Base-by-base conservation (phyloP, 176 grass and related monocot genomes). In the Lolium rigidum region DNA sequence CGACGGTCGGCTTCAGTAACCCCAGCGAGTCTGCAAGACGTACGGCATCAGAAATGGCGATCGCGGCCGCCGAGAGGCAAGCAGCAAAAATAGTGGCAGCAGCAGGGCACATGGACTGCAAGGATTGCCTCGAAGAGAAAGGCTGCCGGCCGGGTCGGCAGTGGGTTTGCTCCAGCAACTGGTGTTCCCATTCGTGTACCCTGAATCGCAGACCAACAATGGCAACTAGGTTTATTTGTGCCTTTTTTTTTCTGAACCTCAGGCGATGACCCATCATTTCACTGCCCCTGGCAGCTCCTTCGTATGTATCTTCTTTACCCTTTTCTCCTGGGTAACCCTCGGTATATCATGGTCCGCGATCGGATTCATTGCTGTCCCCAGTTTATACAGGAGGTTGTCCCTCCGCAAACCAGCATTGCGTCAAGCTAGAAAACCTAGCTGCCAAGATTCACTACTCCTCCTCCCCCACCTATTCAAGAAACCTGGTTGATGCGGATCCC, bases 301-400 rank as follows among this genome's bases (percentile, higher is more conserved):
- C 31, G 31, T 35, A 35, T 35, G 31, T 2, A 35, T 35, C 31
- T 35, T 35, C 31, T 35, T 47, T 47, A 47, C 46, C 46, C 46
- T 47, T 9, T 47, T 47, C 46, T 47, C 46, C 7, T 47, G 46
- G 9, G 46, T 47, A 47, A 2, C 46, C 15, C 52, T 17, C 52
- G 15, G 14, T 17, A 4, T 41, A 13, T 13, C 57, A 74, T 55
- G 57, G 69, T 16, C 51, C 61, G 46, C 21, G 38, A 70, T 44
- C 28, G 71, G 35, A 77, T 70, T 60, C 50, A 87, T 82, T 70
- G 24, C 25, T 47, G 21, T 77, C 76, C 70, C 37, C 48, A 22
- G 22, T 50, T 51, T 24, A 22, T n/a, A 50, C 50, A 70, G 22
- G 76, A 78, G 7, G 60, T 16, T 77, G 86, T 61, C 80, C 16